A percentile compares a stretch with the other conserved stretches of the same genome.
phyloP scores from a whole-genome alignment of 2,329 filamentous ascomycete genomes.

The Aspergillus ustus region DNA sequence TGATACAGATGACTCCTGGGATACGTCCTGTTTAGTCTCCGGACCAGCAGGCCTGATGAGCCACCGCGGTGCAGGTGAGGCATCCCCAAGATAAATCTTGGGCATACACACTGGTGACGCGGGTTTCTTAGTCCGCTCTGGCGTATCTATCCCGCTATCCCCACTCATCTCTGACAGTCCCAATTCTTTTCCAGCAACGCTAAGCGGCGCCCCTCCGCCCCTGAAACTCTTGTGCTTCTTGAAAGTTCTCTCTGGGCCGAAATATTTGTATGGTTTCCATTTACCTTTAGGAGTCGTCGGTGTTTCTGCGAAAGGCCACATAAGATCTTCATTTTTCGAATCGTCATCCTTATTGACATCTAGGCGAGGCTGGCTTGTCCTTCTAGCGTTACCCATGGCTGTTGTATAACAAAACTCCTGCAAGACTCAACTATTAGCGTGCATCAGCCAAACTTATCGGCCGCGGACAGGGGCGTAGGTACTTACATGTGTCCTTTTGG shows the following conservation, averaged over 20 bases:
- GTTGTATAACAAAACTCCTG: neutral
- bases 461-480: neutral
- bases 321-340: neutral
- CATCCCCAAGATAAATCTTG: conserved; percentile 13
- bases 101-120: neutral
- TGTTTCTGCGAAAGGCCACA: neutral
- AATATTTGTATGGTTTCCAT: neutral
- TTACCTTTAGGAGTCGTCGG: neutral
- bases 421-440: neutral
- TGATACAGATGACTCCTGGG: neutral
- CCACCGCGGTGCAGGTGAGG: conserved; percentile 19
- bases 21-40: neutral
- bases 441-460: neutral
- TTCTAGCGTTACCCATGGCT: neutral
- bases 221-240: neutral
- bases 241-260: neutral
- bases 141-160: neutral
- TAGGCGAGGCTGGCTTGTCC: neutral
- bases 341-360: neutral
- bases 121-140: neutral
- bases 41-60: conserved; percentile 13
- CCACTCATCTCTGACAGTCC: neutral
- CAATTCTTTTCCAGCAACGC: neutral
- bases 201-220: neutral
- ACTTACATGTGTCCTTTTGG: neutral